Base-by-base conservation (phyloP, 352 stramenopile genomes). In the Phytophthora foliorum region DNA sequence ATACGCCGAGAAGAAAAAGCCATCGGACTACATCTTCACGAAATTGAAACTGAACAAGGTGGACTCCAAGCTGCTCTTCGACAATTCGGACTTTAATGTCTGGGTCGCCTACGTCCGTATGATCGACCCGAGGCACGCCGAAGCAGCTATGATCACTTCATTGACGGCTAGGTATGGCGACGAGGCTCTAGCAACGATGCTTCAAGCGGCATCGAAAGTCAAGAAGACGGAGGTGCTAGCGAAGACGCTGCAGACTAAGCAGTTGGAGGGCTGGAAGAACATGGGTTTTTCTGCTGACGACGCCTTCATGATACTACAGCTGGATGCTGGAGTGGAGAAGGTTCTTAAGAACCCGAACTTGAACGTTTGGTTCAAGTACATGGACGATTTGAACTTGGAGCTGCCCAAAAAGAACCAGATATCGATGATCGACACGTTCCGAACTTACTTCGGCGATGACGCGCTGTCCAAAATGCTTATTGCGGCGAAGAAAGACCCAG, bases 1-100 rank as follows among this genome's bases (percentile, higher is more conserved):
- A 2, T 66, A 39, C 24, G 24, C 14, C 36, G 41, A 57, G 3
- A 66, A 59, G 6, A 14, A 39, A 24, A 45, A 45, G 19, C 45
- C 48, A n/a, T 14, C 48, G 2, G 46, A 58, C 13, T 42, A 46
- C n/a, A 22, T 52, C 13, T 51, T 66, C 16, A 17, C 22, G 13
- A 41, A 32, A 14, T 24, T 45, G 13, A 66, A 65, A 16, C 34
- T 58, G 6, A 17, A 65, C 57, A 65, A 65, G 57, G 32, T 2
- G 0, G 46, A 34, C 4, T 25, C 6, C 13, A 44, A 65, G 34
- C 25, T 65, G 3, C n/a, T n/a, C n/a, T 58, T 66, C 16, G 58
- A 59, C 11, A 52, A 57, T 19, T 31, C 48, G 17, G 58, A 58
- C 21, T 21, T 57, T 14, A 66, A 66, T 9, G 14, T 59, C 3